Evolutionary conservation across 495 filamentous ascomycete species (phyloP).

Genomic region (Hyaloscypha bicolor): DNA sequence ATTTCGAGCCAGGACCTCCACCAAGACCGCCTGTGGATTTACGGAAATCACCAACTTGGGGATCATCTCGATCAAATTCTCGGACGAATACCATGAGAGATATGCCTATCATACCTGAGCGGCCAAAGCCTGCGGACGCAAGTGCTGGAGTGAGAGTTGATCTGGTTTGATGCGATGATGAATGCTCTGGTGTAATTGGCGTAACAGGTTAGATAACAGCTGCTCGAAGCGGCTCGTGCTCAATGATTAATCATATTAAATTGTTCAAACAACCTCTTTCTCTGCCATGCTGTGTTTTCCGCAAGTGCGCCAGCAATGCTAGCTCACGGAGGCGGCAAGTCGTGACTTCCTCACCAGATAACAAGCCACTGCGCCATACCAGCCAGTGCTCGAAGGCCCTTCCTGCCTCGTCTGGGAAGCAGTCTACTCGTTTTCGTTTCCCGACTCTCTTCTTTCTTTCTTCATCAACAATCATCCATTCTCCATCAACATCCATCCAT

Average conservation of each 20-base stretch:
- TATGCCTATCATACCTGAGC: neutral
- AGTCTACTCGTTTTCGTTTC: neutral
- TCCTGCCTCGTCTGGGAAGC: neutral
- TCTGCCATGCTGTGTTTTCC: too few relatives aligned
- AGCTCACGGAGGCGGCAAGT: neutral
- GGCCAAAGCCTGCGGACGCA: neutral
- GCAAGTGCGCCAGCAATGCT: too few relatives aligned
- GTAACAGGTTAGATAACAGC: neutral
- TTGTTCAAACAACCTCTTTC: too few relatives aligned
- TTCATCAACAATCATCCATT: neutral
- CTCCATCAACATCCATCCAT: too few relatives aligned
- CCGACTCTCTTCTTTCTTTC: neutral
- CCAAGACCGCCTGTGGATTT: neutral
- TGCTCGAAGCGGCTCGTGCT: neutral
- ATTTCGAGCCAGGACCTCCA: constrained; percentile 2
- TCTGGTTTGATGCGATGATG: neutral
- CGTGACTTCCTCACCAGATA: neutral
- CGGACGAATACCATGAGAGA: neutral
- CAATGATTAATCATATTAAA: neutral
- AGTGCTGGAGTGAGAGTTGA: neutral
- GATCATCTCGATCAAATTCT: neutral
- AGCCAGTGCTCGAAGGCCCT: neutral
- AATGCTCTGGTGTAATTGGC: neutral
- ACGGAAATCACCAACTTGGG: neutral
- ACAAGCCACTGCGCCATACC: neutral